Evolutionary conservation across 1,139 yeast species (phyloP), one percentile per base, ranked within the genome.

Genomic region (Debaryomycetaceae sp.): DNA sequence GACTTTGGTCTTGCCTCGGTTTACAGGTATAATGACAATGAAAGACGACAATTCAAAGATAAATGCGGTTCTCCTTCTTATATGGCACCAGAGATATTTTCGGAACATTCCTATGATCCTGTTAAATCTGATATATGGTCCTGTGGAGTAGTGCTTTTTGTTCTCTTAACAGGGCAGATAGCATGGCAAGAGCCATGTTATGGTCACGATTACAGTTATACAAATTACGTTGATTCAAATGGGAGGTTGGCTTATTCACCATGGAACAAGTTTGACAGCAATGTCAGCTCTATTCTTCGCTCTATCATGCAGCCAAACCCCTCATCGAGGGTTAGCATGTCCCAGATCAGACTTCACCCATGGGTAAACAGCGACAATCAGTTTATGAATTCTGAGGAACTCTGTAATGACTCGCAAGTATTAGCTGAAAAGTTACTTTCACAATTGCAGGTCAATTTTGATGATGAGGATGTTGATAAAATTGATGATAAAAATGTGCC

Each of bases 41-140:
- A 22, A 24, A 36, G 17, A 17, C 13, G 41, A 18, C 22, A 34
- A 9, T 39, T 41, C n/a, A 29, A 17, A 17, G 87, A 96, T 35
- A 84, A 88, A 38, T 88, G 96, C 60, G 96, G 96, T 37, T 88
- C 96, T 16, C 96, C 96, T 39, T 88, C 88, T 61, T 88, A 88
- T 59, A 87, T 88, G 57, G 95, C 96, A 1, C 96, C 96, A 6
- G 96, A 88, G 62, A 91, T 88, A 52, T 75, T 73, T 37, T 77
- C 80, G 14, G 95, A 95, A 3, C 95, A 87, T 60, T 79, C 88
- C 39, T 87, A 78, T 54, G 94, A 86, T 57, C 95, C 87, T 3
- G 31, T 33, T 31, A 31, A 36, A 30, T 30, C 35, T 30, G 96
- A 88, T 56, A 76, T 86, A 45, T 87, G 96, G 96, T 88, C 96